A percentile compares a stretch with the other conserved stretches of the same genome.
Conservation (phyloP, 169 alveolate genomes). For the Plasmodium falciparum region DNA sequence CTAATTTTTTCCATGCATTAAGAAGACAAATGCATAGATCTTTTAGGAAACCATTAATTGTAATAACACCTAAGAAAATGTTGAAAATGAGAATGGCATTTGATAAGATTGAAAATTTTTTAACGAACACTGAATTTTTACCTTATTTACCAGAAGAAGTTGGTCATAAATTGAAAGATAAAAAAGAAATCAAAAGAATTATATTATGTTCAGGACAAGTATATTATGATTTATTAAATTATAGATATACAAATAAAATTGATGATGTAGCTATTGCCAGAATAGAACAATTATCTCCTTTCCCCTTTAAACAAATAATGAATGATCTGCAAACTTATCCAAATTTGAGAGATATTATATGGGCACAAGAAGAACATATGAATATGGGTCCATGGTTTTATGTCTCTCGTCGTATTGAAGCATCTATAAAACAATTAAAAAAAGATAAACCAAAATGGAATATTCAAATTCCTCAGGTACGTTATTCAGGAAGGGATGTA, state of each 20-base stretch:
- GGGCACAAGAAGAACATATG: constrained; percentile 95
- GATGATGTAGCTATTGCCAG: constrained; percentile 87
- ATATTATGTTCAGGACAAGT: constrained; percentile 95
- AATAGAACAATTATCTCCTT: constrained; percentile 93
- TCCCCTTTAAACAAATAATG: constrained; percentile 88
- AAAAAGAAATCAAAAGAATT: constrained; percentile 76
- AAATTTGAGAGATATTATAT: constrained; percentile 84
- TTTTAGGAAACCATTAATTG: constrained; percentile 86
- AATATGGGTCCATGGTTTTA: constrained; percentile 92
- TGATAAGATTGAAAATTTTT: constrained; percentile 80
- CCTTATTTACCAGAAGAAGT: constrained; percentile 84
- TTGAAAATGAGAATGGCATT: constrained; percentile 84
- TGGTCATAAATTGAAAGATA: constrained; percentile 66
- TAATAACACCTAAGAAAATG: constrained; percentile 82
- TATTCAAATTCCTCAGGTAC: constrained; percentile 54
- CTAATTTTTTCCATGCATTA: constrained; percentile 94
- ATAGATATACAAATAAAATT: constrained; percentile 80
- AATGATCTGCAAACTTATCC: constrained; percentile 82
- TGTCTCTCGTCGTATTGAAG: constrained; percentile 81
- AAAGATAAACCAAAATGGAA: constrained; percentile 51
- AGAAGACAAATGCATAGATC: constrained; percentile 94
- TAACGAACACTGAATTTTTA: constrained; percentile 77
- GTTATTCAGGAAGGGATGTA: constrained; percentile 81
- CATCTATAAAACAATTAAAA: constrained; percentile 77
- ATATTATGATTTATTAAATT: constrained; percentile 88